phyloP scores from a whole-genome alignment of 2,329 filamentous ascomycete genomes.

The Akanthomyces lecanii region DNA sequence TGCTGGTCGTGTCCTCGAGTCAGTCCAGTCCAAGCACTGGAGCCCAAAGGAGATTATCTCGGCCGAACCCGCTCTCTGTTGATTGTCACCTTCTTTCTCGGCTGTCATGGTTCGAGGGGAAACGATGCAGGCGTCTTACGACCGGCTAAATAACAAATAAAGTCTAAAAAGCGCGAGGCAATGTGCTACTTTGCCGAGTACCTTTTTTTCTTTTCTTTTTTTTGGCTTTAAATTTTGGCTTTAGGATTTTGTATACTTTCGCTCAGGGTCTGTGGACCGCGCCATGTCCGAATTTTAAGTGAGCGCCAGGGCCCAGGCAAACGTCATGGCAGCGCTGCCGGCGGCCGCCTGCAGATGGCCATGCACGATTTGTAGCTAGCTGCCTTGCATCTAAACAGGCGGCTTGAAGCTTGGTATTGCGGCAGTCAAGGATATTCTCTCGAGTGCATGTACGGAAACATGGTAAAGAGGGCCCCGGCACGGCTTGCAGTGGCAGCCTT shows the following conservation, averaged over 20 bases:
- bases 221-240: no score
- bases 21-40: neutral
- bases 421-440: neutral
- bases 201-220: neutral
- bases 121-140: neutral
- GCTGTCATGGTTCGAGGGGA: neutral
- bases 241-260: no score
- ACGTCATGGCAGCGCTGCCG: neutral
- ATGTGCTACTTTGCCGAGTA: neutral
- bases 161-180: neutral
- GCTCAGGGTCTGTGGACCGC: no score
- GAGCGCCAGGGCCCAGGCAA: no score
- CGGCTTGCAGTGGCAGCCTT: neutral
- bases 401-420: neutral
- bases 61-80: slow-evolving; percentile 1
- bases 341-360: neutral
- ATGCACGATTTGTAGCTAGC: neutral
- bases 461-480: neutral
- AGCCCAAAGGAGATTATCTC: neutral
- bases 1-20: neutral
- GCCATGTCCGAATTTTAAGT: no score
- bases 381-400: no score
- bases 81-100: neutral
- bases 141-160: neutral
- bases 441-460: neutral